Base-by-base conservation (phyloP, 2,329 filamentous ascomycete species). In the Xylaria sp. region DNA sequence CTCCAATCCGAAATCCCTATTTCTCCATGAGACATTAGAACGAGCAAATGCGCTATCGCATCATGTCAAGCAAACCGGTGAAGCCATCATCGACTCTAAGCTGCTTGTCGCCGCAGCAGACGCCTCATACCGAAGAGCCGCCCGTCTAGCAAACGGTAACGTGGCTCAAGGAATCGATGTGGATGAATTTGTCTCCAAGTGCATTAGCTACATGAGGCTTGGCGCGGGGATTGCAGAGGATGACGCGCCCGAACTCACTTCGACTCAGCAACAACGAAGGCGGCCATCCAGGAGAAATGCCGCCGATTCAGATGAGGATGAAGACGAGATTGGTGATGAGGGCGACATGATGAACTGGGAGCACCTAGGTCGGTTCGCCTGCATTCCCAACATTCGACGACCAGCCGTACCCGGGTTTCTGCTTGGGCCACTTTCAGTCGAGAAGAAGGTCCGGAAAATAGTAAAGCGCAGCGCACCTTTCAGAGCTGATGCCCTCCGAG, bases 111-210 rank as follows among this genome's bases (percentile, higher is more conserved):
- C 87, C 71, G 90, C 93, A 0, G 92, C 93, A 4, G 94, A 98
- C 71, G 81, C 97, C 4, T 91, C 92, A 0, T 90, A 92, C 74
- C 93, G 92, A 73, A 94, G 93, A 77, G 91, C 93, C 0, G 85
- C 91, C 51, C 89, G 90, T 60, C 85, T 97, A 30, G 89, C 91
- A 1, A 85, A 93, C 34, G 94, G 94, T 6, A 91, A 91, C 74
- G 82, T 86, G 1, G 88, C 89, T 2, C 89, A 91, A 59, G 93
- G 94, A 7, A 82, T 99, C 24, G 94, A 98, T 75, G 85, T 97
- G 0, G 94, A 98, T 69, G 93, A 97, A 74, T 97, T 98, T 75
- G 89, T 98, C 14, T 92, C 92, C 0, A 97, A 97, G 79, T 95
- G 92, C 78, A 93, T 97, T 68, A 88, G 87, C 3, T 98, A 92